Conservation (phyloP, 768 basidiomycete genomes). For the Boletus sp. region DNA sequence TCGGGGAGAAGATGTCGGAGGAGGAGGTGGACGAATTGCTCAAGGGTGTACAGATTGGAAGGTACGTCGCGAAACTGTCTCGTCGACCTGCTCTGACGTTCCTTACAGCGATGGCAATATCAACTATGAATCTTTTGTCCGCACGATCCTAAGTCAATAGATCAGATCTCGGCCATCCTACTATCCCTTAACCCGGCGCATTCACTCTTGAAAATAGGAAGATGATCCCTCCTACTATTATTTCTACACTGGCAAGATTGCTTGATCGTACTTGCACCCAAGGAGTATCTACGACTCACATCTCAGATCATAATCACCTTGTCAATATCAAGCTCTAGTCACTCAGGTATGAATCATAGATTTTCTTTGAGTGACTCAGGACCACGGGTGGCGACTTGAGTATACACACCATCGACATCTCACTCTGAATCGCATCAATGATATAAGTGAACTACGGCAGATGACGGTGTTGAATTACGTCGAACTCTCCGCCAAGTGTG, state of each 20-base stretch:
- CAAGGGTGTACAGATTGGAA: conserved; percentile 91
- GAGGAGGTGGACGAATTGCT: conserved; percentile 97
- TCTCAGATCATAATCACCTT: not conserved
- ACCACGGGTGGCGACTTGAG: not conserved
- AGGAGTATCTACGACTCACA: not conserved
- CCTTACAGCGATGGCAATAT: conserved; percentile 84
- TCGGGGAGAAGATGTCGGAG: conserved; percentile 98
- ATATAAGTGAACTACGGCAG: not conserved
- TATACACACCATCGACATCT: not conserved
- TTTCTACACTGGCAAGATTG: not conserved
- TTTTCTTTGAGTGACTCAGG: not conserved
- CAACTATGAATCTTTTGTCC: conserved; percentile 96
- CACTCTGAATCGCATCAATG: not conserved
- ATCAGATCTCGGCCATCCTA: not conserved
- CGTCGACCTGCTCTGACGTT: not conserved
- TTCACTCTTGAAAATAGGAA: not conserved
- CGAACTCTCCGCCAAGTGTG: not conserved
- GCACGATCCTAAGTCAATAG: conserved; percentile 89
- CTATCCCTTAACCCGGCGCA: not conserved
- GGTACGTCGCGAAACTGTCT: conserved; percentile 50
- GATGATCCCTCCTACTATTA: not conserved
- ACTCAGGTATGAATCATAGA: not conserved
- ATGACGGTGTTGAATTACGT: not conserved
- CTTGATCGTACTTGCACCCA: not conserved
- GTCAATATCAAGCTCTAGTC: not conserved